Conservation (phyloP, 805 yeast species). For the Suhomyces sp. region DNA sequence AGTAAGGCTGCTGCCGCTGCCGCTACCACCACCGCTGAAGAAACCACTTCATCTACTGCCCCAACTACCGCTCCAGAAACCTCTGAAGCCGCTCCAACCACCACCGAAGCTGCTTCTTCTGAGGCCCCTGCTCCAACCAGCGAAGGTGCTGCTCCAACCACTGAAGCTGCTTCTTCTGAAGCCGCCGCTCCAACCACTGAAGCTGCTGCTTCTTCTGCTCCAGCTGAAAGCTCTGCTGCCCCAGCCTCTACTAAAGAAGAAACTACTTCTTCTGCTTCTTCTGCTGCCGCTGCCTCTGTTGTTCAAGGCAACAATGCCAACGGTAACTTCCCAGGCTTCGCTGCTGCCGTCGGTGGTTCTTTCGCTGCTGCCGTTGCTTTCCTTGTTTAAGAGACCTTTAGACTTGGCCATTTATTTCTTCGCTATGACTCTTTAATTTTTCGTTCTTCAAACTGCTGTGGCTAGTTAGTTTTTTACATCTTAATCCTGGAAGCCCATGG, state of each 20-base stretch:
- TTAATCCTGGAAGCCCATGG: too few species aligned
- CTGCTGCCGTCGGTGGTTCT: slow-evolving; percentile 11
- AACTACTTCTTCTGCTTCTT: slow-evolving; percentile 7
- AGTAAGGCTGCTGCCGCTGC: slow-evolving; percentile 24
- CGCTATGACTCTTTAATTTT: too few species aligned
- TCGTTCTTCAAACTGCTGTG: too few species aligned
- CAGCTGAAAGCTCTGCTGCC: slow-evolving; percentile 5
- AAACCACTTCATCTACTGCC: slow-evolving; percentile 7
- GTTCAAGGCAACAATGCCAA: slow-evolving; percentile 15
- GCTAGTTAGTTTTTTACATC: too few species aligned
- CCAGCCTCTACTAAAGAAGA: slow-evolving; percentile 11
- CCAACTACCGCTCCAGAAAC: slow-evolving; percentile 4
- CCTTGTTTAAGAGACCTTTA: too few species aligned
- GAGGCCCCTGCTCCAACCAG: slow-evolving; percentile 3
- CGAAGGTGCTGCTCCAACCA: slow-evolving; percentile 7
- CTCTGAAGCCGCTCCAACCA: slow-evolving; percentile 6
- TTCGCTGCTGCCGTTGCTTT: slow-evolving; percentile 13
- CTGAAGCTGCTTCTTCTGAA: slow-evolving; percentile 14
- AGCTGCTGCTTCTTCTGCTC: slow-evolving; percentile 6
- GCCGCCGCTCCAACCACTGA: slow-evolving; percentile 18
- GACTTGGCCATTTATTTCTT: too few species aligned
- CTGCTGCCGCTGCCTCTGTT: slow-evolving; percentile 9
- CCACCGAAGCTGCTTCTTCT: slow-evolving; percentile 8
- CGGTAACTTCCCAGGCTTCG: slow-evolving; percentile 9
- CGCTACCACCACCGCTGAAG: slow-evolving; percentile 14